These are phyloP conservation scores for Hypoxylon lienhwacheense DNA, from an alignment of 495 filamentous ascomycete genomes.

Conservation along the genomic window DNA sequence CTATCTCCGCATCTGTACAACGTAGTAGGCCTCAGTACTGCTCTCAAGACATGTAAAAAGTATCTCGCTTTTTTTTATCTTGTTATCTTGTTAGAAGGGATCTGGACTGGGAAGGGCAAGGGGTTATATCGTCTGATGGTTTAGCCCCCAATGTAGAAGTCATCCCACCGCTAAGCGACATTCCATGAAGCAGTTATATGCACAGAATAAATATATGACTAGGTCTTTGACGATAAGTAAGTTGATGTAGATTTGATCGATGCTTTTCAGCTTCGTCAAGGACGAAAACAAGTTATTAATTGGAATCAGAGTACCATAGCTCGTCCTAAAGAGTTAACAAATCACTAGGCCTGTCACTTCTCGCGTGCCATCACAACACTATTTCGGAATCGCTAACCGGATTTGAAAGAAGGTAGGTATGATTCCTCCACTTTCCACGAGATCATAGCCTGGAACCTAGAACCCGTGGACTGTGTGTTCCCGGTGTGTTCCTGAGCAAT, in stretches of 20 bases:
- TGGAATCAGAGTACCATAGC: neutral
- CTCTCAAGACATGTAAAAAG: no score
- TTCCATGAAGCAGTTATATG: no score
- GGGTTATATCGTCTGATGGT: no score
- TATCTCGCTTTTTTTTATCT: no score
- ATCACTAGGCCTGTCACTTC: conserved; percentile 17
- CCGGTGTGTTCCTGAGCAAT: conserved; percentile 26
- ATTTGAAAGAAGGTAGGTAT: conserved; percentile 14
- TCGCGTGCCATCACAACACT: conserved; percentile 28
- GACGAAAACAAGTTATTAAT: conserved; percentile 1
- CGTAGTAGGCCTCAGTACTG: no score
- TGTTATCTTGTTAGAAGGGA: no score
- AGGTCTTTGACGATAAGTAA: neutral
- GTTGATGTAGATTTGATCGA: conserved; percentile 9
- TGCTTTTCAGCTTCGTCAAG: conserved; percentile 5
- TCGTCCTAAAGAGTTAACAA: conserved; percentile 10
- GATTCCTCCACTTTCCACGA: conserved; percentile 26
- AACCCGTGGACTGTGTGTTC: conserved; percentile 21
- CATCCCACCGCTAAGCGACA: no score
- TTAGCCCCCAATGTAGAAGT: no score
- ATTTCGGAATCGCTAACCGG: conserved; percentile 26
- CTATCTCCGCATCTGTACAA: no score
- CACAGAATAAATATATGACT: no score
- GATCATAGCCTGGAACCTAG: conserved; percentile 32
- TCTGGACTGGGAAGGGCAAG: no score